Conservation (phyloP, 2,329 filamentous ascomycete genomes). For the Epichloe typhina region DNA sequence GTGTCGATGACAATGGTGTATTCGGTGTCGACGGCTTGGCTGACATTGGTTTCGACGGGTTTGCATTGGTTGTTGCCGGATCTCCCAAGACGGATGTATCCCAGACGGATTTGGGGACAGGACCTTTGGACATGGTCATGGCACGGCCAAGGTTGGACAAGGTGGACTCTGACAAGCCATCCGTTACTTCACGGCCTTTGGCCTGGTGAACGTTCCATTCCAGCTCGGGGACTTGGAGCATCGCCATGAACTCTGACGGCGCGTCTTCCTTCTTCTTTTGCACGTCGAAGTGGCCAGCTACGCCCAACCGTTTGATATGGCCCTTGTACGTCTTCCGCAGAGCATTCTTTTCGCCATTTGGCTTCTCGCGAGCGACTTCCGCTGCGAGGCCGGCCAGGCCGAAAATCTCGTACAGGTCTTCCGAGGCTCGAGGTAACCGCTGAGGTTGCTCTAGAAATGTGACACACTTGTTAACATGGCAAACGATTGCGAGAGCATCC, state of each 20-base stretch:
- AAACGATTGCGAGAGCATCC: constrained; percentile 11
- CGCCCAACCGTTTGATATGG: constrained; percentile 49
- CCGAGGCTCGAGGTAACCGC: constrained; percentile 33
- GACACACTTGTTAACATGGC: constrained; percentile 28
- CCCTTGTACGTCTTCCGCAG: constrained; percentile 57
- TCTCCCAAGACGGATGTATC: constrained; percentile 47
- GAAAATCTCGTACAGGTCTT: constrained; percentile 48
- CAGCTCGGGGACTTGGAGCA: constrained; percentile 39
- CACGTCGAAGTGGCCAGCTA: constrained; percentile 48
- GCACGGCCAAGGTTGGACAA: constrained; percentile 34
- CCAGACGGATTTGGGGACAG: constrained; percentile 41
- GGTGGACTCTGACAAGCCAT: constrained; percentile 35
- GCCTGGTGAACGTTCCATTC: constrained; percentile 43
- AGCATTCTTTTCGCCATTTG: constrained; percentile 54
- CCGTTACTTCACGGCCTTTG: constrained; percentile 39
- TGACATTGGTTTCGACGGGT: constrained; percentile 27
- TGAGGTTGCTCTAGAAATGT: constrained; percentile 33
- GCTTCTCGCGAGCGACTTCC: constrained; percentile 49
- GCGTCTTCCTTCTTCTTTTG: constrained; percentile 40
- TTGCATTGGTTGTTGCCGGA: constrained; percentile 28
- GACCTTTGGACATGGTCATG: constrained; percentile 43
- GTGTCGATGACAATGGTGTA: constrained; percentile 31
- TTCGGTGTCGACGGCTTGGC: constrained; percentile 38
- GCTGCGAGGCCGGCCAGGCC: constrained; percentile 42
- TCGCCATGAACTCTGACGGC: constrained; percentile 37